Percentiles rank a stretch among this genome's conserved stretches.
Evolutionary conservation across 768 basidiomycete species (phyloP).

Genomic region (Hypholoma sublateritium): DNA sequence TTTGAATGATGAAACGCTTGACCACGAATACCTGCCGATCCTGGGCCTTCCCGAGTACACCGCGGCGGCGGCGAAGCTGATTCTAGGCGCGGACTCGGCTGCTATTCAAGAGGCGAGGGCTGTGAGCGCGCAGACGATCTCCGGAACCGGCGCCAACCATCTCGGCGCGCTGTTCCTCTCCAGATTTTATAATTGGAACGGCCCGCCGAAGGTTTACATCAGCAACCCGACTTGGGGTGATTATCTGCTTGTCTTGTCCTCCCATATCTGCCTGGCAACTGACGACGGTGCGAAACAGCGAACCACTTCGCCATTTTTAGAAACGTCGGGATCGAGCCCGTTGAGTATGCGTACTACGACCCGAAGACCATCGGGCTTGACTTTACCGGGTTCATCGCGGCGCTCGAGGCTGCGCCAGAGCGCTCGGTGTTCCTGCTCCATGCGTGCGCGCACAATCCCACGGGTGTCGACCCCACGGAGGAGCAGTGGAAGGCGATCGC

Average conservation of each 20-base stretch:
- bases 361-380: slow-evolving; percentile 87
- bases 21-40: slow-evolving; percentile 94
- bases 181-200: slow-evolving; percentile 74
- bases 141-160: slow-evolving; percentile 96
- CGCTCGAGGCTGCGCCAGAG: slow-evolving; percentile 63
- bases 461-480: slow-evolving; percentile 88
- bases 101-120: slow-evolving; percentile 73
- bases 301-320: slow-evolving; percentile 91
- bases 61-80: slow-evolving; percentile 75
- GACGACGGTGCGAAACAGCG: slow-evolving; percentile 38
- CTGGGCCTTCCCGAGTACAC: slow-evolving; percentile 86
- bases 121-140: slow-evolving; percentile 88
- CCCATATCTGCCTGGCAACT: neutral
- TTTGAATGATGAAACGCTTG: slow-evolving; percentile 66
- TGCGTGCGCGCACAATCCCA: slow-evolving; percentile 96
- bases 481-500: slow-evolving; percentile 87
- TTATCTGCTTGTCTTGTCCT: slow-evolving; percentile 21
- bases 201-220: slow-evolving; percentile 72
- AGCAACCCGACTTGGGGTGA: slow-evolving; percentile 96
- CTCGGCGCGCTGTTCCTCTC: slow-evolving; percentile 86
- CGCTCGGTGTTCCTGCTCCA: slow-evolving; percentile 90
- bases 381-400: slow-evolving; percentile 61
- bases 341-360: slow-evolving; percentile 94
- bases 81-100: slow-evolving; percentile 71
- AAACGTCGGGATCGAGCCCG: slow-evolving; percentile 85